Conservation (phyloP, 2,329 filamentous ascomycete genomes). For the Arthrobotrys megalospora region DNA sequence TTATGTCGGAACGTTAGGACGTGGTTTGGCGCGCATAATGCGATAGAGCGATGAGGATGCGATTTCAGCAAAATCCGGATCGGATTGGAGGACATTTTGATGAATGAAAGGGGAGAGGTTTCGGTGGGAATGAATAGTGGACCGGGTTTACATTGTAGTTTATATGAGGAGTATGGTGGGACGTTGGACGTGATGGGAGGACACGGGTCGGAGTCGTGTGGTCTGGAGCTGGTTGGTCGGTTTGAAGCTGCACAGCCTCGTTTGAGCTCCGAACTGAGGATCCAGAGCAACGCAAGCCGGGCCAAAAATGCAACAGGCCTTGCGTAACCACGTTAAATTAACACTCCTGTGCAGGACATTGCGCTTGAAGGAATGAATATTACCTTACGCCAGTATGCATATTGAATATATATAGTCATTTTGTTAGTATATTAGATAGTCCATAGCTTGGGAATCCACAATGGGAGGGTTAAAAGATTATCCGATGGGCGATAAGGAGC, state of each 20-base stretch:
- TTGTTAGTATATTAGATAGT: neutral
- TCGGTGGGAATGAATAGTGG: slow-evolving; percentile 24
- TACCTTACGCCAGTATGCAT: neutral
- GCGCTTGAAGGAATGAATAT: too few relatives aligned
- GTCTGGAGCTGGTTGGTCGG: slow-evolving; percentile 23
- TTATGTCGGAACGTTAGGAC: slow-evolving; percentile 88
- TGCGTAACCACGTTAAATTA: neutral
- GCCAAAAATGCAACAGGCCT: slow-evolving; percentile 18
- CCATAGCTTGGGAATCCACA: too few relatives aligned
- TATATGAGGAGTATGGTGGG: slow-evolving; percentile 14
- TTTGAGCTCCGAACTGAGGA: slow-evolving; percentile 23
- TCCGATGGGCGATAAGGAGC: too few relatives aligned
- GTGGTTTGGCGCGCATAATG: slow-evolving; percentile 83
- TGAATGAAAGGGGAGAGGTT: slow-evolving; percentile 20
- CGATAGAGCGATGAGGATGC: slow-evolving; percentile 87
- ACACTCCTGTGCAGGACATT: neutral
- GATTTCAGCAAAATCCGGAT: slow-evolving; percentile 81
- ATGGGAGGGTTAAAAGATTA: too few relatives aligned
- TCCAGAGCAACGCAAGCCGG: slow-evolving; percentile 14
- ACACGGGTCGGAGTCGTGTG: slow-evolving; percentile 58
- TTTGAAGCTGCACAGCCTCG: slow-evolving; percentile 30
- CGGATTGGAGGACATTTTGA: slow-evolving; percentile 72
- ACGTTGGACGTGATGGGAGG: slow-evolving; percentile 21
- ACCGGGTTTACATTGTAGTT: slow-evolving; percentile 39
- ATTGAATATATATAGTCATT: neutral